A percentile compares a stretch with the other conserved stretches of the same genome.
phyloP scores from a whole-genome alignment of 129 eudicot species.

The Deinandra increscens region DNA sequence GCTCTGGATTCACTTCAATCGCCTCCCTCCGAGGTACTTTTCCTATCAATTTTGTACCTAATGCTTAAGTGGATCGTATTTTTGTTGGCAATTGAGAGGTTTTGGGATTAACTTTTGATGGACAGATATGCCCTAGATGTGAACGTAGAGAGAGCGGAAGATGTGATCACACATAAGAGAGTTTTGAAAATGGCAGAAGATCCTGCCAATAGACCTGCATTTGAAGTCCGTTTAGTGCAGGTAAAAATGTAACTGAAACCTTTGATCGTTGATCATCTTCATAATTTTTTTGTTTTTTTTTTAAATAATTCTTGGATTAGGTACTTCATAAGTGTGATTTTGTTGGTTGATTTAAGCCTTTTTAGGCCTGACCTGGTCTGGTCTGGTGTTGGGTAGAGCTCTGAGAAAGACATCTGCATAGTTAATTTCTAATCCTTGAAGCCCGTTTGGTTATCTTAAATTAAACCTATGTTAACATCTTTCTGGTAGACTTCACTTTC shows the following conservation, averaged over 20 bases:
- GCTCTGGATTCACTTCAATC: slow-evolving; percentile 74
- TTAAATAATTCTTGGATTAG: neutral
- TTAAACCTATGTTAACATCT: neutral
- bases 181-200: slow-evolving; percentile 60
- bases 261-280: neutral
- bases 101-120: neutral
- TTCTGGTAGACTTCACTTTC: neutral
- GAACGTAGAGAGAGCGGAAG: slow-evolving; percentile 81
- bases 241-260: slow-evolving; percentile 26
- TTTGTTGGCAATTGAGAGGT: neutral
- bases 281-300: neutral
- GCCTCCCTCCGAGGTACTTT: slow-evolving; percentile 65
- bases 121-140: slow-evolving; percentile 76
- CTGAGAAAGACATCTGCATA: neutral
- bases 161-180: slow-evolving; percentile 69
- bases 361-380: neutral
- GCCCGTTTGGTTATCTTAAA: neutral
- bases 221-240: slow-evolving; percentile 73
- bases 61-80: neutral
- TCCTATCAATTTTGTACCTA: neutral
- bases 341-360: neutral
- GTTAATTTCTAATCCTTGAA: neutral
- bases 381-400: neutral
- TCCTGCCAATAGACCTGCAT: slow-evolving; percentile 58
- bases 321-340: neutral